Evolutionary conservation across 1,139 yeast species (phyloP).

Genomic region (Saccharomyces pastorianus): DNA sequence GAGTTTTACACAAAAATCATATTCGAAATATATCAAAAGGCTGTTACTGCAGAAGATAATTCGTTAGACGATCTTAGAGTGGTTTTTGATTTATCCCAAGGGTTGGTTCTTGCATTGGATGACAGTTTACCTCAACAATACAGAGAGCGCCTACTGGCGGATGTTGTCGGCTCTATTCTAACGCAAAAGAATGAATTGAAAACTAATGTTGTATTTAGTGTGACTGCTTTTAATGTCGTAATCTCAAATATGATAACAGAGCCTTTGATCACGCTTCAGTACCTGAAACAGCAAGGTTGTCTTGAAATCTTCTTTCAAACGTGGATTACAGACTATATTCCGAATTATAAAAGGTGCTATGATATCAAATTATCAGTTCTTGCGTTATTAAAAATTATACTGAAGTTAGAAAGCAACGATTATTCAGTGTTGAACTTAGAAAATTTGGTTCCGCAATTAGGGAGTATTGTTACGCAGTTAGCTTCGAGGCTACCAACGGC

Average conservation of each 20-base stretch:
- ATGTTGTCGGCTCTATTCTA: constrained; percentile 26
- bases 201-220: constrained; percentile 40
- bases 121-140: constrained; percentile 23
- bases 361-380: constrained; percentile 71
- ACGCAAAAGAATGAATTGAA: constrained; percentile 25
- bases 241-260: constrained; percentile 60
- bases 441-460: constrained; percentile 32
- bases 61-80: constrained; percentile 29
- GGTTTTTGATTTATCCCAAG: constrained; percentile 30
- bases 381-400: constrained; percentile 52
- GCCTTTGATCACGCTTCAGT: constrained; percentile 44
- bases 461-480: constrained; percentile 42
- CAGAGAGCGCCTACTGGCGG: constrained; percentile 22
- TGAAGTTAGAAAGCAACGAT: constrained; percentile 26
- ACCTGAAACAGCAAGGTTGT: constrained; percentile 42
- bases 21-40: constrained; percentile 26
- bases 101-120: constrained; percentile 31
- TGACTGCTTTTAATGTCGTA: constrained; percentile 58
- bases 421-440: constrained; percentile 27
- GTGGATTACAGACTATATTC: constrained; percentile 55
- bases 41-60: constrained; percentile 28
- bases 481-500: constrained; percentile 65
- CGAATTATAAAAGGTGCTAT: constrained; percentile 60
- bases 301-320: constrained; percentile 47
- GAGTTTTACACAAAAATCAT: constrained; percentile 27